Conservation (phyloP, 345 rosid species). For the Eucalyptus cloeziana region DNA sequence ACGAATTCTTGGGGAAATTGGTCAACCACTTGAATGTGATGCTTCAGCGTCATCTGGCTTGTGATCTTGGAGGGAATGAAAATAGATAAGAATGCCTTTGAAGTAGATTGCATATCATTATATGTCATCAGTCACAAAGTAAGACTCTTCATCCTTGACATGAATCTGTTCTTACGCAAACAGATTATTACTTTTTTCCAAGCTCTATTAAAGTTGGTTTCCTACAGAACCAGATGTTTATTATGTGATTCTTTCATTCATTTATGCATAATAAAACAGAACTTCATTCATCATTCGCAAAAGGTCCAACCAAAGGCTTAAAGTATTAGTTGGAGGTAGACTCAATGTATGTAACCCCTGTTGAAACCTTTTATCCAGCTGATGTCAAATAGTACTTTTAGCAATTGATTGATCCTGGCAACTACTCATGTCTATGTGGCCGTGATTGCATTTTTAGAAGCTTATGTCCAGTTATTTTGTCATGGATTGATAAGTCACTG, state of each 20-base stretch:
- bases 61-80: not conserved
- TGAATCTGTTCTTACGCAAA: not conserved
- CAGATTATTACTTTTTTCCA: not conserved
- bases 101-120: not conserved
- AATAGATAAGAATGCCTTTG: not conserved
- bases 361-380: too few relatives aligned
- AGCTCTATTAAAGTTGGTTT: not conserved
- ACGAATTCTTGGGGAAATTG: not conserved
- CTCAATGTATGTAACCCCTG: too few relatives aligned
- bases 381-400: too few relatives aligned
- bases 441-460: not conserved
- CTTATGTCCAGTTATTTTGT: not conserved
- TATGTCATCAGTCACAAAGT: not conserved
- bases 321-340: too few relatives aligned
- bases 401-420: too few relatives aligned
- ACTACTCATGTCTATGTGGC: too few relatives aligned
- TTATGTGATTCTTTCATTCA: not conserved
- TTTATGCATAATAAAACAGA: not conserved
- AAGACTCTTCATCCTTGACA: not conserved
- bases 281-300: not conserved
- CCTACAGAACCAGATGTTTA: rapidly evolving
- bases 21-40: too few relatives aligned
- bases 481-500: not conserved
- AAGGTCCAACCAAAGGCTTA: too few relatives aligned
- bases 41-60: not conserved